phyloP scores from a whole-genome alignment of 345 rosid genomes.

The Leavenworthia alabamica region DNA sequence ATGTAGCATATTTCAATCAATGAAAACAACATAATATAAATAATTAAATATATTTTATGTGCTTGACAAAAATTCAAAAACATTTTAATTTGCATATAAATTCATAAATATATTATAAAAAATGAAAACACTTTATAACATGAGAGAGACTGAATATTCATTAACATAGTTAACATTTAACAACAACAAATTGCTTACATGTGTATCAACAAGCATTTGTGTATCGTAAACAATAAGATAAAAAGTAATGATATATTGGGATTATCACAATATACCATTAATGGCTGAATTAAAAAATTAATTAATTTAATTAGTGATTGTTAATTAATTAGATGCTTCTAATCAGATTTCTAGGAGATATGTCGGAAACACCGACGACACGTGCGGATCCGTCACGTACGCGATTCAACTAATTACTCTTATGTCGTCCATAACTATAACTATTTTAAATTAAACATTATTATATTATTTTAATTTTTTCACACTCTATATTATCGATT shows the following conservation, averaged over 20 bases:
- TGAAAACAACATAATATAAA: too few species aligned
- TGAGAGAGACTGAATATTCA: neutral
- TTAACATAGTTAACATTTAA: constrained; percentile 14
- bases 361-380: constrained; percentile 29
- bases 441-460: neutral
- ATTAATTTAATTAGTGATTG: constrained; percentile 13
- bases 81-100: too few species aligned
- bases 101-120: too few species aligned
- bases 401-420: constrained; percentile 23
- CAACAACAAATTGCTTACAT: too few species aligned
- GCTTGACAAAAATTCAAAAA: too few species aligned
- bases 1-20: too few species aligned
- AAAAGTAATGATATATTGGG: constrained; percentile 19
- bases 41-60: too few species aligned
- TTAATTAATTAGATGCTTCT: constrained; percentile 46
- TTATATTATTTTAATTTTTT: neutral
- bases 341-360: constrained; percentile 32
- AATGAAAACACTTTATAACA: neutral
- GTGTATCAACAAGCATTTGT: constrained; percentile 21
- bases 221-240: constrained; percentile 16
- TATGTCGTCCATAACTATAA: neutral
- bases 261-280: constrained; percentile 21
- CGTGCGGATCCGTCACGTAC: constrained; percentile 36
- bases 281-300: constrained; percentile 8
- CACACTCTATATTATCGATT: constrained; percentile 25